A percentile compares a stretch with the other conserved stretches of the same genome.
phyloP scores from a whole-genome alignment of 371 early-diverging fungal species.

The Mortierella sp. region DNA sequence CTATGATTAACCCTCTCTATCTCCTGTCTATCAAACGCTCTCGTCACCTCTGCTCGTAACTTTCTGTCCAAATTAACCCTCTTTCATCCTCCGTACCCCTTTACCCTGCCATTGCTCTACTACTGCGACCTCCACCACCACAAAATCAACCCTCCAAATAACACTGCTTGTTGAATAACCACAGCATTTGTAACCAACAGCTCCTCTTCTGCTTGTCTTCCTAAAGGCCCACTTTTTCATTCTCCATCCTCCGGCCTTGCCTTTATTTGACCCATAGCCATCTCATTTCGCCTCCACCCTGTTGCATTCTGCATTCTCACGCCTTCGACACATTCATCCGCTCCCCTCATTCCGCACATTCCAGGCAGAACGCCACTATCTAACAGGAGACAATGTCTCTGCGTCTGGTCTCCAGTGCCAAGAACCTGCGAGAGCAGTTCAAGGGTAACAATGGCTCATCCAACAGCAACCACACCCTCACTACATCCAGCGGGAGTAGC shows the following conservation, averaged over 20 bases:
- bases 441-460: conserved; percentile 20
- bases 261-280: not conserved
- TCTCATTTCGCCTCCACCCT: not conserved
- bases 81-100: not conserved
- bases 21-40: not conserved
- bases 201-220: not conserved
- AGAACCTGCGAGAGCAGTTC: conserved; percentile 51
- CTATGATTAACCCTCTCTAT: not conserved
- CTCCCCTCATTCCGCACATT: not conserved
- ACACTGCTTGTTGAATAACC: too few species aligned
- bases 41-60: not conserved
- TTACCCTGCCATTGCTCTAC: too few species aligned
- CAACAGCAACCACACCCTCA: conserved; percentile 1
- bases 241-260: not conserved
- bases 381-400: conserved; percentile 33
- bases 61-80: not conserved
- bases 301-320: not conserved
- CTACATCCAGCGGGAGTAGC: conserved; percentile 37
- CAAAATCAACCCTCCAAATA: too few species aligned
- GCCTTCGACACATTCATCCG: not conserved
- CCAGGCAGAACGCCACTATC: not conserved
- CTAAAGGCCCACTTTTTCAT: not conserved
- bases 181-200: too few species aligned
- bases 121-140: too few species aligned
- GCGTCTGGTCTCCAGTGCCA: conserved; percentile 48